Base-by-base conservation (phyloP, 202 grass and related monocot genomes). In the Setaria italica region DNA sequence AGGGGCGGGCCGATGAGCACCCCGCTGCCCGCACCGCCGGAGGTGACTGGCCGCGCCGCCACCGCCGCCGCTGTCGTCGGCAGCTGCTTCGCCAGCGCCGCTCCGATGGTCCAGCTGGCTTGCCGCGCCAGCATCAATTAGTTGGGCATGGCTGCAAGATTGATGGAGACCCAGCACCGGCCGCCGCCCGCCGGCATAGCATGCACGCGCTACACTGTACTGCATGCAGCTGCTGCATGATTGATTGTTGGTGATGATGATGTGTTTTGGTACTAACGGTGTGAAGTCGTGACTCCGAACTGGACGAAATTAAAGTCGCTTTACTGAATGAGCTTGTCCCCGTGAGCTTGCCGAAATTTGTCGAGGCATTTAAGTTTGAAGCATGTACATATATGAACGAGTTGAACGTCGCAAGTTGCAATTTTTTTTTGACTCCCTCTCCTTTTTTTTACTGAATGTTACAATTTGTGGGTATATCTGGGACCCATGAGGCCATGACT, bases 51-150 rank as follows among this genome's bases (percentile, higher is more conserved):
- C 21, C 33, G 53, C 71, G 32, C n/a, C 25, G 81, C 14, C 51
- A 30, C 3, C 55, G 12, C 10, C 33, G 32, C 39, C 39, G 39
- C 39, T 4, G 39, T 5, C 6, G 39, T n/a, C 2, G 46, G 46
- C 11, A 17, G 64, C 0, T 13, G 39, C 83, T 85, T 88, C 47
- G 21, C 34, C 3, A 16, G 10, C 10, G 14, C 65, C 1, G 7
- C 62, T n/a, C 5, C 62, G 20, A 54, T 17, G 55, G 29, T 75
- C 16, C 80, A 17, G 15, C 9, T 48, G 70, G 67, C 85, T 67
- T 78, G 77, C 84, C 76, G 37, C 25, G 34, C 9, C 35, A 11
- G 51, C 66, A 81, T 70, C 67, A 58, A 81, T 30, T 80, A 80
- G 37, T 11, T 79, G 29, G 41, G 67, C 43, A 14, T 5, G 17